Conservation (phyloP, 331 rosid genomes). For the Arachis monticola region DNA sequence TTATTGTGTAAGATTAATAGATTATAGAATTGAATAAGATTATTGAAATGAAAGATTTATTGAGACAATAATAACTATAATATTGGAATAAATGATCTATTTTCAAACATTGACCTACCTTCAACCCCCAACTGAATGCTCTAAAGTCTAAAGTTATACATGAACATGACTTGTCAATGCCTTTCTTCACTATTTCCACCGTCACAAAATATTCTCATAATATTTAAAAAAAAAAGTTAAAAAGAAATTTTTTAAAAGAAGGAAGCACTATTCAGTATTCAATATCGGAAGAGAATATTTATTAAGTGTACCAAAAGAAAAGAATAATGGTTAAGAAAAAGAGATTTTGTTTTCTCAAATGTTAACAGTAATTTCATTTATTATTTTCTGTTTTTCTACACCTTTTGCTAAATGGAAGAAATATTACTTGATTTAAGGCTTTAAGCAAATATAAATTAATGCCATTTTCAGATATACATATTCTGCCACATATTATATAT, state of each 20-base stretch:
- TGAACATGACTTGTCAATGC: no score
- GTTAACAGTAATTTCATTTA: background rate
- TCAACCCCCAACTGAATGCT: no score
- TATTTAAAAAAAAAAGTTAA: background rate
- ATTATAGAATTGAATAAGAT: no score
- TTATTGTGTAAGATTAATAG: no score
- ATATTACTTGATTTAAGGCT: no score
- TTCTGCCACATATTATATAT: conserved; percentile 7
- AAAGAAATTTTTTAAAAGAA: background rate
- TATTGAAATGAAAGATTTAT: no score
- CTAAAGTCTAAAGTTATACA: no score
- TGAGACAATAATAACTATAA: no score
- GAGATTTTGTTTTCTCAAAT: background rate
- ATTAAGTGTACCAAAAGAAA: conserved; percentile 39
- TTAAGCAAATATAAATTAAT: no score
- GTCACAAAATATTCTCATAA: background rate
- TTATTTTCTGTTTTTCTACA: background rate
- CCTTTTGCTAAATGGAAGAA: conserved; percentile 3
- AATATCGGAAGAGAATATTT: conserved; percentile 23
- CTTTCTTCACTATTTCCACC: background rate
- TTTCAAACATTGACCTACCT: no score
- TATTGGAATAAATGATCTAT: no score
- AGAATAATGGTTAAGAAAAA: conserved; percentile 31
- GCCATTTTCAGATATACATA: background rate
- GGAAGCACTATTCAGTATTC: background rate